Evolutionary conservation across 805 yeast genomes (phyloP).

Genomic region (Candida koratica): DNA sequence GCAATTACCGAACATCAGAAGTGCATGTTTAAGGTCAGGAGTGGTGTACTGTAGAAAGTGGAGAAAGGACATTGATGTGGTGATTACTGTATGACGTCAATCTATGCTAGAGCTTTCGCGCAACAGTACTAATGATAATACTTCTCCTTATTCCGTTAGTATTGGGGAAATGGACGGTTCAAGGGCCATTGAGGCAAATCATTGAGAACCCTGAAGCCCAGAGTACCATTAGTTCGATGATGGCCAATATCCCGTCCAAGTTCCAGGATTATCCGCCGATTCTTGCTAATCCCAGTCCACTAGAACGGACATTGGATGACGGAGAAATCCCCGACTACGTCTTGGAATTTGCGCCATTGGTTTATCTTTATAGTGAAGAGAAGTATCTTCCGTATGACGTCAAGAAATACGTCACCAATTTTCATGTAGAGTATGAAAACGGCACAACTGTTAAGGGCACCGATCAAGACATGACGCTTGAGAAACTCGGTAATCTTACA

Average conservation of each 20-base stretch:
- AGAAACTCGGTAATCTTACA: slow-evolving; percentile 30
- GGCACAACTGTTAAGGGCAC: slow-evolving; percentile 41
- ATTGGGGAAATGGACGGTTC: slow-evolving; percentile 7
- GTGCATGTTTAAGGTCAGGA: too few relatives aligned
- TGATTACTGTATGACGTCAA: too few relatives aligned
- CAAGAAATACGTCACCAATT: slow-evolving; percentile 61
- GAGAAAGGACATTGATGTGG: too few relatives aligned
- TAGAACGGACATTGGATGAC: slow-evolving; percentile 36
- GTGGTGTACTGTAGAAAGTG: too few relatives aligned
- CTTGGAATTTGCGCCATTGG: slow-evolving; percentile 66
- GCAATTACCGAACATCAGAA: too few relatives aligned
- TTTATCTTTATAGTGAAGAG: slow-evolving; percentile 87
- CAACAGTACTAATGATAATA: slow-evolving; percentile 1
- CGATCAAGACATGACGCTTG: slow-evolving; percentile 28
- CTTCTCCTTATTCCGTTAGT: neutral
- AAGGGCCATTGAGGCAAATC: slow-evolving; percentile 3
- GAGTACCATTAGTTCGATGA: slow-evolving; percentile 21
- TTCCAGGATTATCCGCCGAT: slow-evolving; percentile 34
- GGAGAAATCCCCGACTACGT: slow-evolving; percentile 67
- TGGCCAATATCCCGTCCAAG: slow-evolving; percentile 21
- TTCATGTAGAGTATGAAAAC: slow-evolving; percentile 51
- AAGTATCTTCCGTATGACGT: slow-evolving; percentile 80
- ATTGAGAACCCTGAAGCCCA: slow-evolving; percentile 4
- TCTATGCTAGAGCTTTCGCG: too few relatives aligned
- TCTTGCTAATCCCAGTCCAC: slow-evolving; percentile 25